Percentiles rank a stretch among this genome's conserved stretches.
Conservation (phyloP, 2,329 filamentous ascomycete genomes). For the Lecanosticta acicola region DNA sequence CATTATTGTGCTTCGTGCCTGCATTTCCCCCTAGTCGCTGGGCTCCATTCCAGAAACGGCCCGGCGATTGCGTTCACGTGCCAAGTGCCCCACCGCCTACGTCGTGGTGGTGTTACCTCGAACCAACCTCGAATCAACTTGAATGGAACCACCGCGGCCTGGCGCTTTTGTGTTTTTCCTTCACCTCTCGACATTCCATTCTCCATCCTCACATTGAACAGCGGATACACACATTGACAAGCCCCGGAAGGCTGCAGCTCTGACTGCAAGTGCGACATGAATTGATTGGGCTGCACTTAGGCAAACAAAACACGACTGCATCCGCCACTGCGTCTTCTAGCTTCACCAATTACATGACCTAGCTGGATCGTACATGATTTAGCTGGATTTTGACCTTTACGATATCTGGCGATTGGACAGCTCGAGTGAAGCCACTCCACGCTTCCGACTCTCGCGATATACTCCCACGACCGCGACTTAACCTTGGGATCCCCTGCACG, state of each 20-base stretch:
- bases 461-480: background rate
- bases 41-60: background rate
- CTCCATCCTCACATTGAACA: too few relatives aligned
- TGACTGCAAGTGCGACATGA: background rate
- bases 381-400: background rate
- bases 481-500: background rate
- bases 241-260: too few relatives aligned
- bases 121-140: too few relatives aligned
- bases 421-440: too few relatives aligned
- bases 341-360: too few relatives aligned
- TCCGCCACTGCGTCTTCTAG: too few relatives aligned
- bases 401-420: background rate
- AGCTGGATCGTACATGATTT: too few relatives aligned
- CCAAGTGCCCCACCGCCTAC: background rate
- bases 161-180: background rate
- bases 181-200: too few relatives aligned
- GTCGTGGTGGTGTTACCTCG: background rate
- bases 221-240: too few relatives aligned
- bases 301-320: constrained; percentile 9
- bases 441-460: background rate
- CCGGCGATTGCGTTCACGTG: background rate
- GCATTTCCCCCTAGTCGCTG: too few relatives aligned
- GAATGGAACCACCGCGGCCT: too few relatives aligned
- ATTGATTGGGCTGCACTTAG: constrained; percentile 3
- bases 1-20: too few relatives aligned